These are phyloP conservation scores for Massariosphaeria phaeospora DNA, from an alignment of 495 filamentous ascomycete genomes.

Conservation along the genomic window DNA sequence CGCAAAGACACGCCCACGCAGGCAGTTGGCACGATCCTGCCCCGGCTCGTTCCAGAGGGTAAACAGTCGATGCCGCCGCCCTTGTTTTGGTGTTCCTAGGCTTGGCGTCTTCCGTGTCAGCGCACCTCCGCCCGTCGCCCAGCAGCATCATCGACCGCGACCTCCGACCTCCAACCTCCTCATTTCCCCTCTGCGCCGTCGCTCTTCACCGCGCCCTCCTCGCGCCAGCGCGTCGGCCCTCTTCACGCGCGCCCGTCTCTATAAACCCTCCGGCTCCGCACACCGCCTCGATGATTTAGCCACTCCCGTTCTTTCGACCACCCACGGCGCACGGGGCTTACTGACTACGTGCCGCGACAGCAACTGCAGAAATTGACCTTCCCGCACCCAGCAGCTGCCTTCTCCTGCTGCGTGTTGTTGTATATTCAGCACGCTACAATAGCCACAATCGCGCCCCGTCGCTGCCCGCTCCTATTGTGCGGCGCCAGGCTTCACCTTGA, in stretches of 20 bases:
- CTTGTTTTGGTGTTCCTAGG: constrained; percentile 25
- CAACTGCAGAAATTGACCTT: not conserved
- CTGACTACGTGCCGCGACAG: not conserved
- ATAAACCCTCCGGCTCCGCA: not conserved
- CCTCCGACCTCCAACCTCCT: constrained; percentile 25
- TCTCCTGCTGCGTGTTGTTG: too few relatives aligned
- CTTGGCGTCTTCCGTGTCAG: constrained; percentile 12
- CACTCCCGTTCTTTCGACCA: not conserved
- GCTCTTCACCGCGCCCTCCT: constrained; percentile 1
- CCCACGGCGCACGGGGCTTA: not conserved
- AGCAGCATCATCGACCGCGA: not conserved
- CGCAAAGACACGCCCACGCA: too few relatives aligned
- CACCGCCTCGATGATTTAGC: constrained; percentile 15
- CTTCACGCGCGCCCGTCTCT: constrained; percentile 4
- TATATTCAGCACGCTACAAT: not conserved
- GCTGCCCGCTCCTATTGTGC: not conserved
- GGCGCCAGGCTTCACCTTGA: too few relatives aligned
- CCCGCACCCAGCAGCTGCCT: not conserved
- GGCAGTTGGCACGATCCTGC: too few relatives aligned
- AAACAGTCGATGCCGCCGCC: constrained; percentile 5
- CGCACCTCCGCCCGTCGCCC: not conserved
- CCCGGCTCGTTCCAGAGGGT: not conserved
- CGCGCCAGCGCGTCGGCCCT: constrained; percentile 13
- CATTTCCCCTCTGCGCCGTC: constrained; percentile 20
- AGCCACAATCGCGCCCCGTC: not conserved